Conservation (phyloP, 495 filamentous ascomycete genomes). For the Jackrogersella multiformis region DNA sequence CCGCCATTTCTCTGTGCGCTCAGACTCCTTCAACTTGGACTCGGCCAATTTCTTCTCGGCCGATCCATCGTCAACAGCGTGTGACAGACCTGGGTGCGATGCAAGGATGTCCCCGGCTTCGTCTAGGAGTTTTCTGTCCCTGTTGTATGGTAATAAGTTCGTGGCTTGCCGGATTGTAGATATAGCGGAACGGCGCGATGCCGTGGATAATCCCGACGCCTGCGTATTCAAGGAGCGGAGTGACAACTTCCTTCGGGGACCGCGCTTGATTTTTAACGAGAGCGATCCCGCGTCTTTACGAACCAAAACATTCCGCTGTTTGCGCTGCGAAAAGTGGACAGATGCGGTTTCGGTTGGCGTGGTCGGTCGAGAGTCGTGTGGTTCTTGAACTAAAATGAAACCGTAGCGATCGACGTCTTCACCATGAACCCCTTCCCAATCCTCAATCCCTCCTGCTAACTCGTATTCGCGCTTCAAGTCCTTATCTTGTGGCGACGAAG, state of each 20-base stretch:
- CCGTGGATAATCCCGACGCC: constrained; percentile 59
- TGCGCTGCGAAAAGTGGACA: constrained; percentile 47
- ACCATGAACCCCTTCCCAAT: constrained; percentile 93
- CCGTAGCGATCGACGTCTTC: constrained; percentile 92
- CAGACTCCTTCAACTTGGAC: constrained; percentile 80
- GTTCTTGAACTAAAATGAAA: constrained; percentile 74
- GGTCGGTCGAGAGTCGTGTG: constrained; percentile 46
- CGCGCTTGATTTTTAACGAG: constrained; percentile 50
- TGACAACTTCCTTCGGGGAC: constrained; percentile 60
- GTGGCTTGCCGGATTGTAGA: constrained; percentile 69
- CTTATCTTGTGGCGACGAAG: constrained; percentile 54
- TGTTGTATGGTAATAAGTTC: constrained; percentile 80
- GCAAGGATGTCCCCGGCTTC: constrained; percentile 93
- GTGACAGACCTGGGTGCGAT: constrained; percentile 71
- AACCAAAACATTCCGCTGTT: constrained; percentile 52
- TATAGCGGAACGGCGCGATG: constrained; percentile 64
- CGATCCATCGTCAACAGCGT: constrained; percentile 68
- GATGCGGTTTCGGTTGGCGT: constrained; percentile 48
- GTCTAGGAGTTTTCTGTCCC: constrained; percentile 77
- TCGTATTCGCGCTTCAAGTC: constrained; percentile 47
- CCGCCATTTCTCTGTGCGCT: constrained; percentile 91
- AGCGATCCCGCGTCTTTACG: constrained; percentile 51
- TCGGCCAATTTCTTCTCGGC: constrained; percentile 64
- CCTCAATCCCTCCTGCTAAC: constrained; percentile 87
- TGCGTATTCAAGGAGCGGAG: constrained; percentile 63